Conservation (phyloP, 345 rosid genomes). For the Gossypium turneri region DNA sequence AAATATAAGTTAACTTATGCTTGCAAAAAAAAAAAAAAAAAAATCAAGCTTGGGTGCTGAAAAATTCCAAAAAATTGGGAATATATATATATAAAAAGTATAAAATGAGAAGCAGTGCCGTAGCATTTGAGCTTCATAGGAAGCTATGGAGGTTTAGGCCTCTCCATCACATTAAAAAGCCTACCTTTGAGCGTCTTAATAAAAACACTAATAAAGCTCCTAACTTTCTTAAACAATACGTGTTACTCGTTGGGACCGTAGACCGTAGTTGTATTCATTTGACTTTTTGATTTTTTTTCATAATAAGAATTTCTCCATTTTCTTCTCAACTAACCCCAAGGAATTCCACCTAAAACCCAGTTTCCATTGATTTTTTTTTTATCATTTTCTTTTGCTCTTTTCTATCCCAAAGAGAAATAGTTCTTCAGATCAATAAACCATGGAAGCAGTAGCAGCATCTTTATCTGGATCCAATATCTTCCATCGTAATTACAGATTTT, state of each 20-base stretch:
- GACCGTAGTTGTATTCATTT: neutral
- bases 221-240: neutral
- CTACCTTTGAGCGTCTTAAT: neutral
- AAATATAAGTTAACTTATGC: too few species aligned
- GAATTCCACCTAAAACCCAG: neutral
- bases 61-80: too few species aligned
- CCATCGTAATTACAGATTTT: neutral
- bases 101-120: neutral
- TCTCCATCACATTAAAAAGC: neutral
- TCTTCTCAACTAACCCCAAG: neutral
- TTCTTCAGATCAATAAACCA: slow-evolving; percentile 2
- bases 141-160: neutral
- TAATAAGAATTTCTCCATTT: neutral
- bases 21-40: too few species aligned
- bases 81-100: too few species aligned
- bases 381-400: neutral
- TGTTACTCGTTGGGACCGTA: neutral
- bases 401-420: neutral
- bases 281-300: neutral
- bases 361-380: neutral
- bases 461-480: neutral
- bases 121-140: neutral
- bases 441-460: neutral
- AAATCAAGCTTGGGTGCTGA: neutral
- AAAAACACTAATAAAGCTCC: neutral